Evolutionary conservation across 2,329 filamentous ascomycete genomes (phyloP), one percentile per base, ranked within the genome.

Genomic region (Colletotrichum lini): DNA sequence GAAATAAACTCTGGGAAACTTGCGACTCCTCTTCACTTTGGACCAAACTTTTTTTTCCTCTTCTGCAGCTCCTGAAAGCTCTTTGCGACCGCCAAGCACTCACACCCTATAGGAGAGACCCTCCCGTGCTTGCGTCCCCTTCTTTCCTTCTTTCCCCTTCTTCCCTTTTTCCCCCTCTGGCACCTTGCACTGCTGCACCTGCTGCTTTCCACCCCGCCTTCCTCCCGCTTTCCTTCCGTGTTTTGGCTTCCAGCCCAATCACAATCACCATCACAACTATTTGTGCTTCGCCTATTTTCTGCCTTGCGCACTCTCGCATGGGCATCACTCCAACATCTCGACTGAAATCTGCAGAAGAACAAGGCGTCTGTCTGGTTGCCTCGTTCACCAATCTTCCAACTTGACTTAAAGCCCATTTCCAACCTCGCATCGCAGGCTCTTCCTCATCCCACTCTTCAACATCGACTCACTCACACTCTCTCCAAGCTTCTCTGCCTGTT

Each of bases 351-450:
- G 40, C 54, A 44, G 35, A 60, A 60, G 47, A 70, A 72, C 69
- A 42, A 72, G 69, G 69, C 69, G 47, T 59, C 65, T n/a, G 47
- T 59, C 65, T n/a, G 53, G 59, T 69, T 53, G 69, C 69, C 69
- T 72, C 40, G 59, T 54, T 40, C 15, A 30, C 13, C 59, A 18
- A 42, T 8, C 45, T 52, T 12, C 21, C 42, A 26, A 38, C 61
- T 54, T 72, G 69, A 72, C 59, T 44, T 63, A 72, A 69, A 72
- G 40, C 45, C 69, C 69, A 69, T 59, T 44, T 21, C 42, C 53
- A 58, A 30, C 45, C 44, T 50, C n/a, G 45, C 54, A 35, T 38
- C 35, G 35, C 35, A 38, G 35, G 47, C 54, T 40, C 18, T 35
- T 16, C 23, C 47, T 45, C 12, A 23, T 16, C 23, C 18, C 50